These are phyloP conservation scores for Aspergillus carbonarius DNA, from an alignment of 2,329 filamentous ascomycete species.

Conservation along the genomic window DNA sequence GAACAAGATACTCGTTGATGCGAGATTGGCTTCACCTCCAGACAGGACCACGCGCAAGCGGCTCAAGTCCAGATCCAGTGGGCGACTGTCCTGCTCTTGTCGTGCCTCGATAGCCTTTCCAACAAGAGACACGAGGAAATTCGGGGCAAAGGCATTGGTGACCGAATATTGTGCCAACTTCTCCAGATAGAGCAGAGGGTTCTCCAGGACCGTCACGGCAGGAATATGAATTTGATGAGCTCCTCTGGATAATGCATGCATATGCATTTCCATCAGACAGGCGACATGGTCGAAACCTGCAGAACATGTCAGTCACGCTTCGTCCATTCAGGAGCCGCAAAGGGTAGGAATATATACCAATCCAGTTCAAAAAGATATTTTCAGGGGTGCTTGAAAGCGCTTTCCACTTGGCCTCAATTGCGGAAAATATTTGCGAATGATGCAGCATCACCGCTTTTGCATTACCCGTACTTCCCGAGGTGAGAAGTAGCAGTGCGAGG, in stretches of 20 bases:
- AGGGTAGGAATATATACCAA: constrained; percentile 27
- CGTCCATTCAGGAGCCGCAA: not conserved
- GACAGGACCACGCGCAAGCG: constrained; percentile 30
- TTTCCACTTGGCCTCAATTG: constrained; percentile 43
- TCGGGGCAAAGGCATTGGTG: constrained; percentile 27
- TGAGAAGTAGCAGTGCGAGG: constrained; percentile 50
- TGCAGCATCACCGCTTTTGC: constrained; percentile 52
- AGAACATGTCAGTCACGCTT: not conserved
- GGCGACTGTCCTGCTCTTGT: constrained; percentile 51
- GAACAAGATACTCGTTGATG: constrained; percentile 38
- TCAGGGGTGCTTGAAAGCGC: constrained; percentile 28
- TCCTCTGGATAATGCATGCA: constrained; percentile 43
- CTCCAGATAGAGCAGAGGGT: constrained; percentile 44
- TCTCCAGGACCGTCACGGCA: constrained; percentile 16
- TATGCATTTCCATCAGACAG: constrained; percentile 52
- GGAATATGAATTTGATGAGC: constrained; percentile 23
- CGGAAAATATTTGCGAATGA: constrained; percentile 45
- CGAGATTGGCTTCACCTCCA: constrained; percentile 41
- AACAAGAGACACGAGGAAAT: constrained; percentile 24
- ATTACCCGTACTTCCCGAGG: constrained; percentile 54
- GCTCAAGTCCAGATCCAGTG: constrained; percentile 24
- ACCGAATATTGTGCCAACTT: constrained; percentile 40
- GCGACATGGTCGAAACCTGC: constrained; percentile 54
- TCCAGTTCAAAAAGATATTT: constrained; percentile 49
- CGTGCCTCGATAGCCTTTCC: constrained; percentile 3